These are phyloP conservation scores for Fusarium clavum DNA, from an alignment of 2,329 filamentous ascomycete genomes.

Conservation along the genomic window DNA sequence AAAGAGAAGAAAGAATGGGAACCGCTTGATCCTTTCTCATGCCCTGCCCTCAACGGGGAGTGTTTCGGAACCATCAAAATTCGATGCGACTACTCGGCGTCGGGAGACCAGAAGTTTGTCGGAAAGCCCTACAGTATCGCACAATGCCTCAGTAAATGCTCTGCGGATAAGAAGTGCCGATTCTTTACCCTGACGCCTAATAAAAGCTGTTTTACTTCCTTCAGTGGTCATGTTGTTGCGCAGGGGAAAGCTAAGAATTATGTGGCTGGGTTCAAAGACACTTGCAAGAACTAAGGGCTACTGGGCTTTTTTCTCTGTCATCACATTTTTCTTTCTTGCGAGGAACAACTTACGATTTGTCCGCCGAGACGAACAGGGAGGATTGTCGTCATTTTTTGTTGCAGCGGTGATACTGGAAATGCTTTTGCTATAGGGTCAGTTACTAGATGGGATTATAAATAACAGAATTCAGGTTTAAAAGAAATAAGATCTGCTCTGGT, in stretches of 20 bases:
- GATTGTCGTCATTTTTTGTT: too few species aligned
- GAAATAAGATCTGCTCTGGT: too few species aligned
- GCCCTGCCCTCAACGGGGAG: not conserved
- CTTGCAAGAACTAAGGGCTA: not conserved
- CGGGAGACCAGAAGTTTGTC: not conserved
- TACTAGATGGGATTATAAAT: too few species aligned
- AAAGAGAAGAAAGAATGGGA: not conserved
- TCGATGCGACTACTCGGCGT: not conserved
- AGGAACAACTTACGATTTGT: not conserved
- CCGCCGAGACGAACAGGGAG: too few species aligned
- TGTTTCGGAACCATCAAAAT: not conserved
- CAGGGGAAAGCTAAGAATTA: not conserved
- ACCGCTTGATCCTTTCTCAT: not conserved
- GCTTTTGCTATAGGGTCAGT: too few species aligned
- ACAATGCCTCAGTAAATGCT: not conserved
- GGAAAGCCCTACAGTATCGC: not conserved
- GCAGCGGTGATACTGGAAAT: too few species aligned
- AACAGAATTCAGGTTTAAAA: too few species aligned
- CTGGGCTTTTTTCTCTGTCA: too few species aligned
- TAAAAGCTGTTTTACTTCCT: not conserved
- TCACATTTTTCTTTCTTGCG: not conserved
- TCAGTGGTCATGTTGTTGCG: not conserved
- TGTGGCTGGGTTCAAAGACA: not conserved
- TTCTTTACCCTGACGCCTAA: not conserved
- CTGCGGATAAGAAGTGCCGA: not conserved